Evolutionary conservation across 2,329 filamentous ascomycete genomes (phyloP).

Genomic region (Pseudocercospora fuligena): DNA sequence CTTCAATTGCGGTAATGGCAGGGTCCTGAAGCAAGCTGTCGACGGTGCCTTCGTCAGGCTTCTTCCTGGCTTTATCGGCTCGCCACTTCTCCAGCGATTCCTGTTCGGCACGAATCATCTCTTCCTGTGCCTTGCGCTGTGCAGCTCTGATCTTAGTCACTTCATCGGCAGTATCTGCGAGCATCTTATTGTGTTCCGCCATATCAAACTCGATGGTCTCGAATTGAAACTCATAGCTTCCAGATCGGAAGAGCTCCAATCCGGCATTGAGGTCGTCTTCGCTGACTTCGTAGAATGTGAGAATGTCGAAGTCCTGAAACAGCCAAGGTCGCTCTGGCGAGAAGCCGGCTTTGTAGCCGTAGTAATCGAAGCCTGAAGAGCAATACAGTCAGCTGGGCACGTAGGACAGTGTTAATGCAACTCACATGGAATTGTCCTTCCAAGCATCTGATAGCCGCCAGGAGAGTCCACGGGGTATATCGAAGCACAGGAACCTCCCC

Average conservation of each 20-base stretch:
- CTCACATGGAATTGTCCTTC: conserved; percentile 32
- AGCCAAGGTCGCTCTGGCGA: conserved; percentile 55
- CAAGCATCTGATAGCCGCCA: conserved; percentile 61
- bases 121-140: conserved; percentile 55
- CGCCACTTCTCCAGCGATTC: conserved; percentile 51
- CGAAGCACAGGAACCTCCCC: conserved; percentile 60
- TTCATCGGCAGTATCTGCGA: conserved; percentile 53
- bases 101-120: conserved; percentile 54
- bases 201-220: conserved; percentile 60
- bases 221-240: conserved; percentile 58
- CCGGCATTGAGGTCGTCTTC: conserved; percentile 58
- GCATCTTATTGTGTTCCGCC: conserved; percentile 57
- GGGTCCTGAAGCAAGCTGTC: conserved; percentile 52
- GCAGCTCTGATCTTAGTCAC: conserved; percentile 51
- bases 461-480: conserved; percentile 63
- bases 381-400: conserved; percentile 45
- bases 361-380: conserved; percentile 58
- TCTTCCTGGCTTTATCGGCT: conserved; percentile 49
- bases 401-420: neutral
- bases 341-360: conserved; percentile 59
- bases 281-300: conserved; percentile 60
- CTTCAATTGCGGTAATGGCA: conserved; percentile 45
- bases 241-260: conserved; percentile 55
- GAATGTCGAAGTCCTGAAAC: conserved; percentile 62
- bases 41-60: conserved; percentile 55